Evolutionary conservation across 2,329 filamentous ascomycete species (phyloP).

Genomic region (Colletotrichum siamense): DNA sequence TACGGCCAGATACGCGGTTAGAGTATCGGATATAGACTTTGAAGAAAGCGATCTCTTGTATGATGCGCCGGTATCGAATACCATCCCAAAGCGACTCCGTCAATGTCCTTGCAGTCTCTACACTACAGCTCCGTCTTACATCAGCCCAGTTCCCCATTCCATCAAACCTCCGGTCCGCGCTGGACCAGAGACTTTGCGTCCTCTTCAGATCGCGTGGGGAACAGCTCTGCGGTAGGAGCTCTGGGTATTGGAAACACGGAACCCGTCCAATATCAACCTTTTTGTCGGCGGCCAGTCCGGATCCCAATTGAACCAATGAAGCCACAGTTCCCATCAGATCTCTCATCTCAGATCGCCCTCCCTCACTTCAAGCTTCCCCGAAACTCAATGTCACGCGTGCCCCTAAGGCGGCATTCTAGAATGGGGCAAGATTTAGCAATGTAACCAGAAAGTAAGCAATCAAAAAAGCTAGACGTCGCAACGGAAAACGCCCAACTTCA

Average conservation of each 20-base stretch:
- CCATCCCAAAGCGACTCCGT: background rate
- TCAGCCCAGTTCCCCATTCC: background rate
- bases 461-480: background rate
- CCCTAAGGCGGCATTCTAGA: background rate
- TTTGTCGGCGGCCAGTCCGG: background rate
- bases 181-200: background rate
- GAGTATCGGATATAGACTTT: background rate
- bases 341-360: background rate
- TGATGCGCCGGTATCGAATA: background rate
- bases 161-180: background rate
- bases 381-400: background rate
- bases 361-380: background rate
- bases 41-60: background rate
- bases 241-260: fast-evolving
- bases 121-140: background rate
- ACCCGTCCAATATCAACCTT: background rate
- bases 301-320: background rate
- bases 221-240: background rate
- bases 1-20: background rate
- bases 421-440: background rate
- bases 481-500: fast-evolving
- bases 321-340: background rate
- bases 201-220: background rate
- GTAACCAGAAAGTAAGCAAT: background rate
- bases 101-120: fast-evolving